Percentiles rank a stretch among this genome's conserved stretches.
These are phyloP conservation scores for Suhomyces kilbournensis DNA, from an alignment of 805 yeast genomes.

Conservation along the genomic window DNA sequence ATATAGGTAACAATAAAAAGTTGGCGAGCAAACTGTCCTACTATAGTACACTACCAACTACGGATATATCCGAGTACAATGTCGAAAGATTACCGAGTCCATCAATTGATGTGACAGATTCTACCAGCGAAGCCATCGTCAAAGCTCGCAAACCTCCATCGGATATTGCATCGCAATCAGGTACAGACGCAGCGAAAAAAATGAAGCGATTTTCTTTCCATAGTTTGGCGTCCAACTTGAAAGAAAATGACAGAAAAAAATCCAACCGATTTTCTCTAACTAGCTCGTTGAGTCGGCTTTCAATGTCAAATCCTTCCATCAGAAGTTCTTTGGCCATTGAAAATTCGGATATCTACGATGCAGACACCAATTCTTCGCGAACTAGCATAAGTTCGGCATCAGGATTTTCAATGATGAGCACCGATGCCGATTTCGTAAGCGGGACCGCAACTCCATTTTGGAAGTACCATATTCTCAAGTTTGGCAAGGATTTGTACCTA, in stretches of 20 bases:
- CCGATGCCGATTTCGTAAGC: slow-evolving; percentile 6
- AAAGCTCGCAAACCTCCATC: neutral
- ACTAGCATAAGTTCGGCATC: slow-evolving; percentile 3
- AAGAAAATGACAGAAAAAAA: neutral
- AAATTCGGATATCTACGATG: neutral
- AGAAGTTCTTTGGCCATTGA: neutral
- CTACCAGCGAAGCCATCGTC: neutral
- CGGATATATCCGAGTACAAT: slow-evolving; percentile 1
- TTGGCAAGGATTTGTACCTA: slow-evolving; percentile 55
- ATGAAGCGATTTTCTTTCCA: slow-evolving; percentile 11
- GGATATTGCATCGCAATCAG: neutral
- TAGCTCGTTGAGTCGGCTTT: slow-evolving; percentile 8
- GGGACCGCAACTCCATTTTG: slow-evolving; percentile 38
- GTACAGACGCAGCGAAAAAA: slow-evolving; percentile 1
- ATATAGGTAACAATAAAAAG: neutral
- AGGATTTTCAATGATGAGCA: slow-evolving; percentile 5
- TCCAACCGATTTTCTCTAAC: slow-evolving; percentile 8
- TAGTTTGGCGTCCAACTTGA: slow-evolving; percentile 2
- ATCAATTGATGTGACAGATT: slow-evolving; percentile 6
- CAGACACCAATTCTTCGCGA: slow-evolving; percentile 4
- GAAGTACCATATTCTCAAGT: slow-evolving; percentile 61
- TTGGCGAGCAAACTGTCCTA: slow-evolving; percentile 9
- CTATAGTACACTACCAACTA: slow-evolving; percentile 11
- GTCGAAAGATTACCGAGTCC: slow-evolving; percentile 14
- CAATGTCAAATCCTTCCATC: neutral